Evolutionary conservation across 2,329 filamentous ascomycete genomes (phyloP).

Genomic region (Claviceps cyperi): DNA sequence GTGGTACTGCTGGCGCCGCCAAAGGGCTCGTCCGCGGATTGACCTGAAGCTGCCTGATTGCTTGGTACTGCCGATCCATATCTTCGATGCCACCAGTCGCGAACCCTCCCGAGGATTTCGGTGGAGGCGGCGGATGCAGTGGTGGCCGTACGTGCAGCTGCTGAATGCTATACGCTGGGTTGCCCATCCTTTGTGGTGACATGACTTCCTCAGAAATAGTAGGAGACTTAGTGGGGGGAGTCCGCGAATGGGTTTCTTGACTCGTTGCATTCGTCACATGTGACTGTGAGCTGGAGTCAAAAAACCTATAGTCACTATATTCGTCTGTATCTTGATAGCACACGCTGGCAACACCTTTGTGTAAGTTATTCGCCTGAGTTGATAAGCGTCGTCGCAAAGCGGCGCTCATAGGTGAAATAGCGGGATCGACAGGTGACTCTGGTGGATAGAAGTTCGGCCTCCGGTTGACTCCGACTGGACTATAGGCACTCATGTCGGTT

Average conservation of each 20-base stretch:
- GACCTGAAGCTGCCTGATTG: not conserved
- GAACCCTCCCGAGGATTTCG: not conserved
- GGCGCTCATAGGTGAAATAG: conserved; percentile 5
- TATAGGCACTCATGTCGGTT: conserved; percentile 9
- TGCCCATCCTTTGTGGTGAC: not conserved
- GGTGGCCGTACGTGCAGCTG: conserved; percentile 5
- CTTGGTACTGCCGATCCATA: conserved; percentile 6
- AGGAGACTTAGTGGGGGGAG: conserved; percentile 5
- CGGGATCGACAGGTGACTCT: conserved; percentile 9
- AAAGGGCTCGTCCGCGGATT: not conserved
- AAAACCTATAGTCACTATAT: conserved; percentile 7
- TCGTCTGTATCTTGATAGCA: conserved; percentile 5
- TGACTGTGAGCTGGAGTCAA: conserved; percentile 9
- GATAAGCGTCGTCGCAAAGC: not conserved
- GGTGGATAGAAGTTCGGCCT: conserved; percentile 5
- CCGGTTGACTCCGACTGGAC: conserved; percentile 9
- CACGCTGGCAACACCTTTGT: conserved; percentile 1
- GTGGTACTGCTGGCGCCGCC: not conserved
- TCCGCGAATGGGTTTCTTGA: conserved; percentile 3
- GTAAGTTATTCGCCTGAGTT: not conserved
- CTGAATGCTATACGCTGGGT: not conserved
- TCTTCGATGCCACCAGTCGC: conserved; percentile 3
- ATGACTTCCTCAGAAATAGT: conserved; percentile 8
- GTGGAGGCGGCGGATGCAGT: not conserved
- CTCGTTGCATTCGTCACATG: conserved; percentile 5